A percentile compares a stretch with the other conserved stretches of the same genome.
phyloP scores from a whole-genome alignment of 345 rosid genomes.

The Erysimum cheiranthoides region DNA sequence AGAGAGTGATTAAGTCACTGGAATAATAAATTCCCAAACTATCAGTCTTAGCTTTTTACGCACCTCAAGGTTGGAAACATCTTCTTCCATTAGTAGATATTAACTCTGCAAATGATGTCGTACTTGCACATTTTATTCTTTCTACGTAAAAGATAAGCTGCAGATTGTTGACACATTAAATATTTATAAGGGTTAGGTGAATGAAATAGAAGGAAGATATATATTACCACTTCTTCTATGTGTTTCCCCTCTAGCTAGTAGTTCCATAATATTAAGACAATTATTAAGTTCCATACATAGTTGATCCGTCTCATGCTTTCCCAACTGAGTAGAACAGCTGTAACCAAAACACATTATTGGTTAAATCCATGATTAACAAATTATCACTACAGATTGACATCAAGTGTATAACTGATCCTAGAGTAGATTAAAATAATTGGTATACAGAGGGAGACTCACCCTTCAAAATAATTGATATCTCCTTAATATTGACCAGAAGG shows the following conservation, averaged over 20 bases:
- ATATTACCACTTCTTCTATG: conserved; percentile 73
- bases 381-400: too few relatives aligned
- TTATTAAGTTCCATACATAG: too few relatives aligned
- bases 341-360: conserved; percentile 32
- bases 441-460: conserved; percentile 48
- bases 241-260: conserved; percentile 64
- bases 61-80: conserved; percentile 74
- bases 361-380: conserved; percentile 21
- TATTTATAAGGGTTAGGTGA: neutral
- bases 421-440: neutral
- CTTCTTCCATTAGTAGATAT: conserved; percentile 90
- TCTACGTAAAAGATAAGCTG: conserved; percentile 66
- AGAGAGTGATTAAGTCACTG: conserved; percentile 91
- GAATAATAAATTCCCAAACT: conserved; percentile 91
- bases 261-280: conserved; percentile 72
- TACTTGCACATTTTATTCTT: conserved; percentile 78
- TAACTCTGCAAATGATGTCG: conserved; percentile 84
- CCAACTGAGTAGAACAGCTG: conserved; percentile 49
- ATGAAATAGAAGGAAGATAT: conserved; percentile 14
- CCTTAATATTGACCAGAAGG: conserved; percentile 94
- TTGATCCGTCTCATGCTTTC: conserved; percentile 69
- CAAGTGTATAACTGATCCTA: neutral
- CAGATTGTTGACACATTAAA: conserved; percentile 46
- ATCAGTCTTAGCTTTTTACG: conserved; percentile 82
- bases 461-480: conserved; percentile 68